These are phyloP conservation scores for Acanthochlamys bracteata DNA, from an alignment of 106 monocot genomes.

Conservation along the genomic window DNA sequence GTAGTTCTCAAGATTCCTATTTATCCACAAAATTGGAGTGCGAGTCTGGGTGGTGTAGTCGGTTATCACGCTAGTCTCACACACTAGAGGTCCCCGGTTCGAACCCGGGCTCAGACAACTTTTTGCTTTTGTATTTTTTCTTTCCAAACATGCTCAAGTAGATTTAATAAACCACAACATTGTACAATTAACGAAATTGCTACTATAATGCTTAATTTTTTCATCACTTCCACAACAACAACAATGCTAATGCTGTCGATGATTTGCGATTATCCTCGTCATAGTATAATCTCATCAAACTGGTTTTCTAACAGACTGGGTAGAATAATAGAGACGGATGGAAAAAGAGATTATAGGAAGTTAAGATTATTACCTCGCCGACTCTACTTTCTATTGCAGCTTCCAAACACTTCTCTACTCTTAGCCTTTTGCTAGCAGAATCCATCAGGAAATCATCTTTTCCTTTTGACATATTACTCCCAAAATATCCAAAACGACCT, in stretches of 20 bases:
- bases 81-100: constrained; percentile 7
- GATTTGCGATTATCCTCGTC: no score
- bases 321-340: not conserved
- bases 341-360: not conserved
- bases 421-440: constrained; percentile 24
- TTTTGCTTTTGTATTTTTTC: no score
- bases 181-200: not conserved
- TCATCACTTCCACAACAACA: no score
- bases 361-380: constrained; percentile 31
- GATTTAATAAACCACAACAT: no score
- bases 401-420: constrained; percentile 49
- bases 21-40: not conserved
- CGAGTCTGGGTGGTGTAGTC: constrained; percentile 3
- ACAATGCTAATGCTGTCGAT: no score
- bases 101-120: constrained; percentile 4
- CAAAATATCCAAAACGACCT: constrained; percentile 7
- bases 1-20: constrained; percentile 36
- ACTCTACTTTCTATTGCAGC: constrained; percentile 63
- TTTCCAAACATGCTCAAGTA: no score
- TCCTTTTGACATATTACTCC: constrained; percentile 60
- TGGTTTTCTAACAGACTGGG: not conserved
- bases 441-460: constrained; percentile 35
- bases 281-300: no score
- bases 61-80: constrained; percentile 6
- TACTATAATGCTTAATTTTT: no score